phyloP scores from a whole-genome alignment of 2,329 filamentous ascomycete genomes.

The Zarea fungicola region DNA sequence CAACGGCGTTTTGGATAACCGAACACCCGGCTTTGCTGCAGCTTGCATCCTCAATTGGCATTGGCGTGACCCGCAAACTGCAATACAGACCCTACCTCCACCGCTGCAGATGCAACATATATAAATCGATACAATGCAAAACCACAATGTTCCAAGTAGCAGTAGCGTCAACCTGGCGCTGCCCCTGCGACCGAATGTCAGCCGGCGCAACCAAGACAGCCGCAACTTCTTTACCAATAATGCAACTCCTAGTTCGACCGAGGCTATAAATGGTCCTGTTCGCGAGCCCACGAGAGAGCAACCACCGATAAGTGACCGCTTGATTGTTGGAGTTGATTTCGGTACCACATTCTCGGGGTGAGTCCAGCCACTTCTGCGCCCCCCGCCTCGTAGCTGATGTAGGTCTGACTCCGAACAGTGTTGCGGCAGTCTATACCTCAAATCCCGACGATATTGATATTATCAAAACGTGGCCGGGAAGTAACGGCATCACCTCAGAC shows the following conservation, averaged over 20 bases:
- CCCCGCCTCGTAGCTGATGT: background rate
- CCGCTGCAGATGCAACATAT: background rate
- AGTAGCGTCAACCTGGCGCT: slow-evolving; percentile 44
- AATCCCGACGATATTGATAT: slow-evolving; percentile 77
- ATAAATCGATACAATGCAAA: slow-evolving; percentile 8
- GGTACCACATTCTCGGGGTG: slow-evolving; percentile 79
- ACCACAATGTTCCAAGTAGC: slow-evolving; percentile 2
- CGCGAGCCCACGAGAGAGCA: slow-evolving; percentile 51
- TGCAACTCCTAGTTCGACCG: slow-evolving; percentile 51
- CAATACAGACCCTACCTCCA: background rate
- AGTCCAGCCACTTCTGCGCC: slow-evolving; percentile 26
- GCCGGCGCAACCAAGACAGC: slow-evolving; percentile 49
- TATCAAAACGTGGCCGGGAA: slow-evolving; percentile 79
- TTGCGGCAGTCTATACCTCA: slow-evolving; percentile 68
- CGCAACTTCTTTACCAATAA: slow-evolving; percentile 52
- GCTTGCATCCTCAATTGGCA: no score
- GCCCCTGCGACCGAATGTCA: slow-evolving; percentile 42
- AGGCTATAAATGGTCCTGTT: slow-evolving; percentile 58
- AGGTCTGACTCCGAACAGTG: slow-evolving; percentile 27
- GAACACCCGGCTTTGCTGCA: no score
- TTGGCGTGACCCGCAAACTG: background rate
- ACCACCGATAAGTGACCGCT: slow-evolving; percentile 50
- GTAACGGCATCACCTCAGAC: slow-evolving; percentile 81
- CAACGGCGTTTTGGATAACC: no score
- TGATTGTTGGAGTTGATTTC: slow-evolving; percentile 77